A percentile compares a stretch with the other conserved stretches of the same genome.
Conservation (phyloP, 2,329 filamentous ascomycete genomes). For the Ophiostoma sp. region DNA sequence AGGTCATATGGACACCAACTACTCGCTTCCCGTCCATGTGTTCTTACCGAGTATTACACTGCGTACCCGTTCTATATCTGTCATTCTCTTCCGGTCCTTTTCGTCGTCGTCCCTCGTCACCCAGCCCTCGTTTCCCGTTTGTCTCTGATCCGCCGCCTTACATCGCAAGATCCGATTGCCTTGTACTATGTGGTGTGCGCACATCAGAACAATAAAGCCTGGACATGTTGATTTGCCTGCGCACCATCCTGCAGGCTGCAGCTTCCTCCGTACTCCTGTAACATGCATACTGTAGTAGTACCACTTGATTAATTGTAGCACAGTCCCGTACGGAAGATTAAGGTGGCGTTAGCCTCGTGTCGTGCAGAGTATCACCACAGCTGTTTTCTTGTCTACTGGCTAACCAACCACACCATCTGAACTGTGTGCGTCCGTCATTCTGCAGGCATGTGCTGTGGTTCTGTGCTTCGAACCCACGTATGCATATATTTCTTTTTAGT, state of each 20-base stretch:
- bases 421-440: not conserved
- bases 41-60: slow-evolving; percentile 3
- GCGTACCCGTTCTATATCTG: slow-evolving; percentile 11
- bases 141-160: not conserved
- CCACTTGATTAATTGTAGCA: not conserved
- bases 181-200: not conserved
- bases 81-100: not conserved
- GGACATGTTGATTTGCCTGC: not conserved
- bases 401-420: not conserved
- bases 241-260: not conserved
- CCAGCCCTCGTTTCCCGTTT: not conserved
- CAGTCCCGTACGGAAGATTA: slow-evolving; percentile 25
- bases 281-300: not conserved
- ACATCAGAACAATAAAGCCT: not conserved
- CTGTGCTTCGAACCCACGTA: not conserved
- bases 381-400: not conserved
- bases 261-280: not conserved
- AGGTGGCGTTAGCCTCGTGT: slow-evolving; percentile 25
- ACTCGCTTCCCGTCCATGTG: slow-evolving; percentile 12
- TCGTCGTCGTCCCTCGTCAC: not conserved
- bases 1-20: not conserved
- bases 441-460: not conserved
- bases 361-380: slow-evolving; percentile 17
- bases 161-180: not conserved
- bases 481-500: not conserved